Base-by-base conservation (phyloP, 179 eudicot genomes). In the Silene noctiflora region DNA sequence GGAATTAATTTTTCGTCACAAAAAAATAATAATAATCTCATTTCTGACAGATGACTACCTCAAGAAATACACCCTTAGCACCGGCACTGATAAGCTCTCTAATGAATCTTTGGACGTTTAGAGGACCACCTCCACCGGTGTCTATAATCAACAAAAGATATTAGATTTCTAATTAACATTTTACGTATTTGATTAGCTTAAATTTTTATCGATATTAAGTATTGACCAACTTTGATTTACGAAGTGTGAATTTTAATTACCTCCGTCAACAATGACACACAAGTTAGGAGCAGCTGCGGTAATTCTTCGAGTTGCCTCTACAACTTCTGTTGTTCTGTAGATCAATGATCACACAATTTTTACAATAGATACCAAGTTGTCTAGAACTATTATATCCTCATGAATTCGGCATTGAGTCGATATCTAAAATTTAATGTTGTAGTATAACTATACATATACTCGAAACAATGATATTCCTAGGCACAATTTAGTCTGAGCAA, bases 101-200 rank as follows among this genome's bases (percentile, higher is more conserved):
- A 42, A 84, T 29, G 48, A 80, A 81, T 61, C 84, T 79, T 62
- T 84, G 83, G 44, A 81, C 87, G 64, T 84, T 84, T 4, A 84
- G 72, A 79, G 87, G 79, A 60, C 81, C 81, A 21, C 83, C 87
- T 29, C 87, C 87, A 76, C 84, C 87, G 3, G 84, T 84, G 71
- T 84, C 87, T 84, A 33, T 63, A 9, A 9, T 8, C 0, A 61
- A 22, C 2, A 2, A 61, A 16, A 42, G 1, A 51, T 51, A 3
- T 51, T 51, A 51, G 5, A 12, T 51, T 51, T 51, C 58, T 2
- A 51, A 51, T 51, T 10, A 51, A 11, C 17, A 13, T 51, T 51
- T 11, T 51, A 51, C 0, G 1, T 51, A 12, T 51, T 51, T 48
- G 55, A 48, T 48, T 12, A 6, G 55, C 46, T 39, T 39, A 39